These are phyloP conservation scores for Trametes elegans DNA, from an alignment of 768 basidiomycete genomes.

Conservation along the genomic window DNA sequence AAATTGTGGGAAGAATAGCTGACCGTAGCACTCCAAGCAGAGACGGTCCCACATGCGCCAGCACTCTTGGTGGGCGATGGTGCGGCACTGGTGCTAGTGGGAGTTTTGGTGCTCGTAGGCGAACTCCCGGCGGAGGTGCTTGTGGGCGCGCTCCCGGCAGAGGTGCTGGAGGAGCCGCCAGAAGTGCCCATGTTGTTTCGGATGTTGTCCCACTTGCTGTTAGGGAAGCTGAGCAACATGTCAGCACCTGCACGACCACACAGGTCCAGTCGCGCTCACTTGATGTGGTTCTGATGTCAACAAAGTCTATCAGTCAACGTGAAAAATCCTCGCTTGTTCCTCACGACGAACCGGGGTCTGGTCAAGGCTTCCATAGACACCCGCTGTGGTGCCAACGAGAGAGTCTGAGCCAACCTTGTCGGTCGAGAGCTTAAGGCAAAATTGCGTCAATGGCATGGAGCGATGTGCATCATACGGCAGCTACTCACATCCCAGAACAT, in stretches of 20 bases:
- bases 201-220: conserved; percentile 72
- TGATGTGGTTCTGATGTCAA: conserved; percentile 53
- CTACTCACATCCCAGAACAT: conserved; percentile 67
- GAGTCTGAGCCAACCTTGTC: conserved; percentile 59
- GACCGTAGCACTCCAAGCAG: conserved; percentile 49
- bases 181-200: conserved; percentile 54
- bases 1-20: not conserved
- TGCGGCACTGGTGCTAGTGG: conserved; percentile 17
- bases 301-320: not conserved
- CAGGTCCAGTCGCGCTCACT: not conserved
- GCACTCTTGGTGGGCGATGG: not conserved
- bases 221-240: conserved; percentile 42
- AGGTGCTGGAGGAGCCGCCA: too few species aligned
- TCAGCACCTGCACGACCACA: not conserved
- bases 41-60: conserved; percentile 39
- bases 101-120: conserved; percentile 23
- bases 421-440: conserved; percentile 42
- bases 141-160: too few species aligned
- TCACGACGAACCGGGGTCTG: conserved; percentile 37
- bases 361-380: conserved; percentile 53
- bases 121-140: too few species aligned
- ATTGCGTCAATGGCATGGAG: not conserved
- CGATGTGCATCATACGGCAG: not conserved
- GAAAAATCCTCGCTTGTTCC: conserved; percentile 12
- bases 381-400: conserved; percentile 50